A percentile compares a stretch with the other conserved stretches of the same genome.
phyloP scores from a whole-genome alignment of 2,329 filamentous ascomycete species.

The Thelonectria discophora region DNA sequence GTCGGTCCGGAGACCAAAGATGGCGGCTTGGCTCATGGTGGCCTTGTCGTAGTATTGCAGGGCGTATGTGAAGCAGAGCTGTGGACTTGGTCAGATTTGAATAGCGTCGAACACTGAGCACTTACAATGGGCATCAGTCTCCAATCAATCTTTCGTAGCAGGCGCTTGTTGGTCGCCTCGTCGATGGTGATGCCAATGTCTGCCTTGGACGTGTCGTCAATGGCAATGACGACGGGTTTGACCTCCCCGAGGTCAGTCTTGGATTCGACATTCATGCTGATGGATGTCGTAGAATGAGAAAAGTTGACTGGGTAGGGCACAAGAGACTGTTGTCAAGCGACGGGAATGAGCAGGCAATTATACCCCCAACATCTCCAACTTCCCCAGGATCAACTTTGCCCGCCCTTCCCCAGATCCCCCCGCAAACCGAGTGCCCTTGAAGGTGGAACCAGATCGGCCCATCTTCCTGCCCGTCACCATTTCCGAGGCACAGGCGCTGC shows the following conservation, averaged over 20 bases:
- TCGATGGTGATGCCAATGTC: constrained; percentile 11
- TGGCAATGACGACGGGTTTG: constrained; percentile 16
- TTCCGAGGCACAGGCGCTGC: constrained; percentile 1
- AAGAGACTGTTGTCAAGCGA: background rate
- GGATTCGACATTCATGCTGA: background rate
- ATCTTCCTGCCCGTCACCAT: background rate
- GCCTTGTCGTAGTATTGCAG: constrained; percentile 46
- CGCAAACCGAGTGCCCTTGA: background rate
- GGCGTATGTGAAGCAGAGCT: constrained; percentile 45
- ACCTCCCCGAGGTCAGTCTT: background rate
- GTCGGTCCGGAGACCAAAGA: constrained; percentile 44
- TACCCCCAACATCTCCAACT: background rate
- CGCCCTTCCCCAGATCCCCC: constrained; percentile 19
- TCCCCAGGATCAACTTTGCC: background rate
- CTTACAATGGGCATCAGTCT: constrained; percentile 38
- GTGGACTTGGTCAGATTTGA: background rate
- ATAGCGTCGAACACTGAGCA: no score
- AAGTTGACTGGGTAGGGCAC: background rate
- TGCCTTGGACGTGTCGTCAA: constrained; percentile 12
- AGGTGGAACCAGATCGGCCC: constrained; percentile 5
- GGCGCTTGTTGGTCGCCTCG: constrained; percentile 25
- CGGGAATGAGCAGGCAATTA: constrained; percentile 2
- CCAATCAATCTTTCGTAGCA: constrained; percentile 36
- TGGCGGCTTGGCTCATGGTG: constrained; percentile 42
- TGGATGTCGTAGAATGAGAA: background rate